Base-by-base conservation (phyloP, 257 asterid species). In the Lycium ferocissimum region DNA sequence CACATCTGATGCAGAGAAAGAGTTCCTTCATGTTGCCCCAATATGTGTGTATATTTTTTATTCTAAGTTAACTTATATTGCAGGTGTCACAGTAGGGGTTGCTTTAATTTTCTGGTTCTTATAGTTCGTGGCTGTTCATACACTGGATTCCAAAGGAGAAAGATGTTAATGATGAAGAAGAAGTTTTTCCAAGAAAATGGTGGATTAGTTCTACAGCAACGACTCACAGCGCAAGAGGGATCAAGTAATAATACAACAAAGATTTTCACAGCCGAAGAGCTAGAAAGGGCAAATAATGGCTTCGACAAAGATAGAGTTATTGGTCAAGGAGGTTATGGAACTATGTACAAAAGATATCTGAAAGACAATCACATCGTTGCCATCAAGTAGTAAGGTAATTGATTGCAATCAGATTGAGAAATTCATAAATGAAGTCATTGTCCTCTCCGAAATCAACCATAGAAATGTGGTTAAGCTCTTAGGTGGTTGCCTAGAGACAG, bases 401-500 rank as follows among this genome's bases (percentile, higher is more conserved):
- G 53, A 73, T 43, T 35, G 14, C 26, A 14, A 37, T 11, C 90
- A 88, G 18, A 67, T 87, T 0, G 91, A 90, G 53, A 90, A 86
- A 17, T 88, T 88, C 84, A 84, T 87, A 6, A 87, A 88, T 13
- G 90, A 90, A 81, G 89, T 87, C 9, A 33, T 88, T 53, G 79
- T 90, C 38, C 72, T 90, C 15, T 88, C 90, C 47, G 86, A 85
- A 57, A 79, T 87, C 82, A 87, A 82, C 49, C 90, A 83, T 15
- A 78, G 72, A 47, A 83, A 88, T 33, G 89, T 84, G 0, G 91
- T 90, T 7, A 87, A 86, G 85, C 92, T 87, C 17, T 35, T 89
- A 6, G 92, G 92, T 5, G 88, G 92, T 43, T 89, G 90, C 66
- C 51, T 89, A 14, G 89, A 89, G 59, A 88, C 90, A 3, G 82